phyloP scores from a whole-genome alignment of 2,329 filamentous ascomycete species.

The Apiospora pterosperma region DNA sequence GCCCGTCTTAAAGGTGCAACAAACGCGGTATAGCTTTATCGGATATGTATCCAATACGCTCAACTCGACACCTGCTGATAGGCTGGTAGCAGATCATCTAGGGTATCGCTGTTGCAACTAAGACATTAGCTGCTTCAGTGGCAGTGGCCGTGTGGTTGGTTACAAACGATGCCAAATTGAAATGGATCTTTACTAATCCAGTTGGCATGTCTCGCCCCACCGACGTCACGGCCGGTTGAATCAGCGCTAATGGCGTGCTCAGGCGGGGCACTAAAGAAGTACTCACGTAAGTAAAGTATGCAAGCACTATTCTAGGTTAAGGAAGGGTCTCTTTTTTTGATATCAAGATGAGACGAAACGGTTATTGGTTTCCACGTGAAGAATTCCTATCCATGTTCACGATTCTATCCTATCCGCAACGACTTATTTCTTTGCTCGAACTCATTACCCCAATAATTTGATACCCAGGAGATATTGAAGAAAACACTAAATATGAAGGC shows the following conservation, averaged over 20 bases:
- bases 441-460: background rate
- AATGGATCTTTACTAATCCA: too few species aligned
- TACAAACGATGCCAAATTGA: background rate
- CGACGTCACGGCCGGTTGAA: background rate
- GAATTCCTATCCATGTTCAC: background rate
- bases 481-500: constrained; percentile 46
- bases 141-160: background rate
- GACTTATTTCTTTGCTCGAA: background rate
- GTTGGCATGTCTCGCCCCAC: background rate
- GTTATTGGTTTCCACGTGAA: background rate
- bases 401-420: background rate
- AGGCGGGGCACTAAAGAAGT: constrained; percentile 2
- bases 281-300: too few species aligned
- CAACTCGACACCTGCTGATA: background rate
- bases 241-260: background rate
- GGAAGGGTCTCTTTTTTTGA: background rate
- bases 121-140: background rate
- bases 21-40: background rate
- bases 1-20: background rate
- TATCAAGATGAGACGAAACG: background rate
- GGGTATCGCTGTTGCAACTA: background rate
- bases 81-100: background rate
- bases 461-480: background rate
- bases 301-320: background rate
- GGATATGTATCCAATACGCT: background rate